phyloP scores from a whole-genome alignment of 352 stramenopile species.

The Phytopythium montanum region DNA sequence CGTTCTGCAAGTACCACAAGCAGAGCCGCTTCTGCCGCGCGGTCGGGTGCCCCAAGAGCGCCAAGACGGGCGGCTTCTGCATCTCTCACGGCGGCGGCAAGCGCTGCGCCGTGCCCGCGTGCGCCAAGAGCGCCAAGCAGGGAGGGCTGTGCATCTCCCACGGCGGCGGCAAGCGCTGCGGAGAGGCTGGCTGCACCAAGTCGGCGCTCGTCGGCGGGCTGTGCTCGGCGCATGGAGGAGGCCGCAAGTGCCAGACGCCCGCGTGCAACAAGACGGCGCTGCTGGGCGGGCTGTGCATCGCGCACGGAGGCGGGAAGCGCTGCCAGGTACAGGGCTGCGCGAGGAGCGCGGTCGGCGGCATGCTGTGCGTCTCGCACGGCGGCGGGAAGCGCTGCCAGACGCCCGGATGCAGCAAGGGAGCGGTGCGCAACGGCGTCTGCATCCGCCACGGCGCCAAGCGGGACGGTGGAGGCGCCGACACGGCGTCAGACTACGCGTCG shows the following conservation, averaged over 20 bases:
- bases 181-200: conserved; percentile 68
- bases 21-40: conserved; percentile 76
- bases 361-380: conserved; percentile 66
- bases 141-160: conserved; percentile 80
- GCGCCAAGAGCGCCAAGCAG: conserved; percentile 60
- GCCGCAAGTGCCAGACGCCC: conserved; percentile 65
- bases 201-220: conserved; percentile 78
- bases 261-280: conserved; percentile 79
- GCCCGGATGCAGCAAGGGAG: conserved; percentile 79
- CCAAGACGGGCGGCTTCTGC: conserved; percentile 78
- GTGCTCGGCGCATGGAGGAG: conserved; percentile 79
- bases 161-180: conserved; percentile 78
- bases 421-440: conserved; percentile 81
- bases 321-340: conserved; percentile 65
- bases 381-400: conserved; percentile 70
- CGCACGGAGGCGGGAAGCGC: conserved; percentile 76
- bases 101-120: conserved; percentile 16
- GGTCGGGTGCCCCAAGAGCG: conserved; percentile 62
- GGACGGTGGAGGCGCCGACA: conserved; percentile 11
- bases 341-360: conserved; percentile 64
- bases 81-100: conserved; percentile 69
- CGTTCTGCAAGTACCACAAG: conserved; percentile 86
- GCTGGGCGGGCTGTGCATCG: conserved; percentile 74
- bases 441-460: conserved; percentile 82
- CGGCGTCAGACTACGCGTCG: conserved; percentile 2